Conservation (phyloP, 2,329 filamentous ascomycete genomes). For the Lasiodiplodia citricola region DNA sequence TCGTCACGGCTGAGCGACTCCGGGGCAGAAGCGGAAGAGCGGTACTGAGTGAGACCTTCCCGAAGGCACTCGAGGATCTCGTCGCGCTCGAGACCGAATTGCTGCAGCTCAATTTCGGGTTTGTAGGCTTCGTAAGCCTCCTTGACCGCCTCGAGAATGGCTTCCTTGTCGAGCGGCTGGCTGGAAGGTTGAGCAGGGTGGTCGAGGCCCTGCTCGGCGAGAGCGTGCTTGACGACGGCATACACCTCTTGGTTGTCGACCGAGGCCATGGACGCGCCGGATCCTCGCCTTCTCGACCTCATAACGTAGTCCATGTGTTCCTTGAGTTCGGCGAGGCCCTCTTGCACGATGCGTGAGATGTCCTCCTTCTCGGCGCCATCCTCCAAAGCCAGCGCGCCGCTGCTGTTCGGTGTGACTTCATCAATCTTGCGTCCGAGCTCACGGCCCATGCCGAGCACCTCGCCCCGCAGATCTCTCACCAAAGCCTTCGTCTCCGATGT, state of each 20-base stretch:
- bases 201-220: slow-evolving; percentile 59
- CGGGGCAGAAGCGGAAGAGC: slow-evolving; percentile 48
- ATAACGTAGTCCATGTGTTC: slow-evolving; percentile 82
- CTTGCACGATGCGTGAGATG: slow-evolving; percentile 76
- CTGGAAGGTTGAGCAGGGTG: slow-evolving; percentile 50
- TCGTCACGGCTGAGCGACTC: slow-evolving; percentile 77
- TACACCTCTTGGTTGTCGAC: slow-evolving; percentile 87
- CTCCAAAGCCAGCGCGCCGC: slow-evolving; percentile 48
- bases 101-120: slow-evolving; percentile 88
- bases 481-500: slow-evolving; percentile 92
- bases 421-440: slow-evolving; percentile 89
- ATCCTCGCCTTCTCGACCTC: slow-evolving; percentile 74
- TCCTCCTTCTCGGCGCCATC: slow-evolving; percentile 63
- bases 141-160: slow-evolving; percentile 83
- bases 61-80: slow-evolving; percentile 87
- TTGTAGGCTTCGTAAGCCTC: slow-evolving; percentile 96
- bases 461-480: slow-evolving; percentile 85
- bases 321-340: slow-evolving; percentile 81
- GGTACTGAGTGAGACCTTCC: slow-evolving; percentile 82
- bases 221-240: slow-evolving; percentile 77
- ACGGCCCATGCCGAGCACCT: slow-evolving; percentile 92
- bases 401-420: slow-evolving; percentile 60
- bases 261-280: slow-evolving; percentile 63
- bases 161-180: slow-evolving; percentile 66
- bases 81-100: slow-evolving; percentile 87